Evolutionary conservation across 345 rosid genomes (phyloP).

Genomic region (Murraya koenigii): DNA sequence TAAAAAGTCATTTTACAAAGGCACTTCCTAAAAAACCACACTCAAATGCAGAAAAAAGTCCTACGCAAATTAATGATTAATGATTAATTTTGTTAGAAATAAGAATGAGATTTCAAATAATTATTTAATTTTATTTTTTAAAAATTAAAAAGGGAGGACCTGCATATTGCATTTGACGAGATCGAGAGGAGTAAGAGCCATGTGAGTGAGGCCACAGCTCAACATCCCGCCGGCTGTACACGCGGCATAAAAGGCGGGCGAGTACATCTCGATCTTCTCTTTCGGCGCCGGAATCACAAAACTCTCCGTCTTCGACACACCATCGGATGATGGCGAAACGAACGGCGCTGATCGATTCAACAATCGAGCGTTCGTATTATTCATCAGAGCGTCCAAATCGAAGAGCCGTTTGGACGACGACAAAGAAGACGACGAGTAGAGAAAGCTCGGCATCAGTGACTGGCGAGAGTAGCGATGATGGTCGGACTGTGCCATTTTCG

Average conservation of each 20-base stretch:
- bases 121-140: background rate
- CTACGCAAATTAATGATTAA: background rate
- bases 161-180: constrained; percentile 99
- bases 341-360: constrained; percentile 15
- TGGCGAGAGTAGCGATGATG: constrained; percentile 24
- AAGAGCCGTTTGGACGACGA: constrained; percentile 15
- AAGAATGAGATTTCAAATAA: too few relatives aligned
- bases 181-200: constrained; percentile 87
- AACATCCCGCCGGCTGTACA: constrained; percentile 76
- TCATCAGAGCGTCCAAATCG: constrained; percentile 27
- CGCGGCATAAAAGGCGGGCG: constrained; percentile 78
- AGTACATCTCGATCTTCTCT: constrained; percentile 76
- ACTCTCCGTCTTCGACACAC: background rate
- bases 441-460: constrained; percentile 70
- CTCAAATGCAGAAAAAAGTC: background rate
- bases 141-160: constrained; percentile 31
- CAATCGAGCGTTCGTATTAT: constrained; percentile 10
- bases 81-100: too few relatives aligned
- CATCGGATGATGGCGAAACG: constrained; percentile 8
- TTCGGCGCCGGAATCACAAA: constrained; percentile 60
- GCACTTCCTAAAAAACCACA: background rate
- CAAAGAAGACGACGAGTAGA: constrained; percentile 45
- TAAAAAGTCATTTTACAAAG: background rate
- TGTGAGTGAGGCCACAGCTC: constrained; percentile 88
- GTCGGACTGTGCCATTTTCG: constrained; percentile 43